These are phyloP conservation scores for Pyrenochaeta sp. DNA, from an alignment of 2,329 filamentous ascomycete species.

Conservation along the genomic window DNA sequence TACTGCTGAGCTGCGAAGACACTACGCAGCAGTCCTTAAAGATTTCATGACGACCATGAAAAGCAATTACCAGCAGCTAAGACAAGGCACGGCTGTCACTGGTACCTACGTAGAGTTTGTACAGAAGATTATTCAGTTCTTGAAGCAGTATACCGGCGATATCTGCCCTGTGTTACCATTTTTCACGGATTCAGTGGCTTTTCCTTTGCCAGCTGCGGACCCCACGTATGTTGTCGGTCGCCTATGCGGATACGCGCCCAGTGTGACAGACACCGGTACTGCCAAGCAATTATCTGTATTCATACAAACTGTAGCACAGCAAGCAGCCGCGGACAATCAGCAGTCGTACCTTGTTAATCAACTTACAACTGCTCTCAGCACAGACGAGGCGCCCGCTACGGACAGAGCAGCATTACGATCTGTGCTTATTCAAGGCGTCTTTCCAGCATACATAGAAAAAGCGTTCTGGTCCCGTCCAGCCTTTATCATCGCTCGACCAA, in stretches of 20 bases:
- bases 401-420: slow-evolving; percentile 58
- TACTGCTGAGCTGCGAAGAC: slow-evolving; percentile 50
- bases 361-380: slow-evolving; percentile 59
- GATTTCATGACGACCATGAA: slow-evolving; percentile 70
- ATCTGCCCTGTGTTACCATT: slow-evolving; percentile 66
- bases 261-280: slow-evolving; percentile 58
- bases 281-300: slow-evolving; percentile 66
- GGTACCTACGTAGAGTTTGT: slow-evolving; percentile 70
- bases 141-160: slow-evolving; percentile 68
- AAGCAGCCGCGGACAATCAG: slow-evolving; percentile 66
- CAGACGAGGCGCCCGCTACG: slow-evolving; percentile 52
- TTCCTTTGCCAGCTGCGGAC: slow-evolving; percentile 67
- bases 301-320: slow-evolving; percentile 66
- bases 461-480: slow-evolving; percentile 56
- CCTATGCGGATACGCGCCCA: slow-evolving; percentile 66
- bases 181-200: slow-evolving; percentile 67
- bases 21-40: slow-evolving; percentile 62
- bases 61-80: slow-evolving; percentile 65
- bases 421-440: slow-evolving; percentile 62
- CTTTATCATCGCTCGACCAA: slow-evolving; percentile 62
- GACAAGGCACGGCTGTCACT: slow-evolving; percentile 49
- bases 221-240: slow-evolving; percentile 70
- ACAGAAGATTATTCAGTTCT: slow-evolving; percentile 65
- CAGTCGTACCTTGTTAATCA: slow-evolving; percentile 65
- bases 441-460: slow-evolving; percentile 65